These are phyloP conservation scores for Geosmithia flava DNA, from an alignment of 2,329 filamentous ascomycete species.

Conservation along the genomic window DNA sequence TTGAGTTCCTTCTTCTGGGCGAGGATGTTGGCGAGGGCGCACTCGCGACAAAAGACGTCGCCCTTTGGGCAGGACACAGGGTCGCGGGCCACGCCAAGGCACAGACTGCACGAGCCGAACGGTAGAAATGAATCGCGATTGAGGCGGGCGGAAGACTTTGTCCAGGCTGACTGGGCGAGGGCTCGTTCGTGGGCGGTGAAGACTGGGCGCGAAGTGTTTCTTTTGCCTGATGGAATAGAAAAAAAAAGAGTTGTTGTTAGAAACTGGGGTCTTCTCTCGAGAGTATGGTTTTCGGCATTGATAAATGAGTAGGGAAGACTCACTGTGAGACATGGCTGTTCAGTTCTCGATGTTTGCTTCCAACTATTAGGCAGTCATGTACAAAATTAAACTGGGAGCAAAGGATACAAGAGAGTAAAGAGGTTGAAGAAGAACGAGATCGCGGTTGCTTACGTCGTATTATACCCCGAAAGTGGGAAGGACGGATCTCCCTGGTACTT, in stretches of 20 bases:
- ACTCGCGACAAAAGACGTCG: conserved; percentile 92
- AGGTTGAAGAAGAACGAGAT: neutral
- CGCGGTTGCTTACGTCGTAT: neutral
- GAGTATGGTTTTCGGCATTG: neutral
- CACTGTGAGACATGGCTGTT: neutral
- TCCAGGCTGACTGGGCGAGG: conserved; percentile 73
- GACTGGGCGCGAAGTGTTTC: conserved; percentile 83
- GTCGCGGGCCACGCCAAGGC: conserved; percentile 66
- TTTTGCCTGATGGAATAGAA: conserved; percentile 43
- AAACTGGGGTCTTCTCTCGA: neutral
- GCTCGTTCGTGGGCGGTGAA: conserved; percentile 88
- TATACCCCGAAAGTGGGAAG: neutral
- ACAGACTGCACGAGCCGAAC: conserved; percentile 81
- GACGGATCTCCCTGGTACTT: neutral
- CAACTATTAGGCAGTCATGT: neutral
- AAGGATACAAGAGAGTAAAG: neutral
- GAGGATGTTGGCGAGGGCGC: conserved; percentile 81
- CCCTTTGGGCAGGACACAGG: conserved; percentile 77
- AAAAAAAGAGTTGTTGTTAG: neutral
- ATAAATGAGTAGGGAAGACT: neutral
- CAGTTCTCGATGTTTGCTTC: neutral
- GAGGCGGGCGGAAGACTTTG: conserved; percentile 69
- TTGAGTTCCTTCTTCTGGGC: conserved; percentile 88
- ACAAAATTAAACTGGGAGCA: neutral
- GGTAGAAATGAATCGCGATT: conserved; percentile 84